Conservation (phyloP, 2,329 filamentous ascomycete genomes). For the Pyrenochaeta sp. region DNA sequence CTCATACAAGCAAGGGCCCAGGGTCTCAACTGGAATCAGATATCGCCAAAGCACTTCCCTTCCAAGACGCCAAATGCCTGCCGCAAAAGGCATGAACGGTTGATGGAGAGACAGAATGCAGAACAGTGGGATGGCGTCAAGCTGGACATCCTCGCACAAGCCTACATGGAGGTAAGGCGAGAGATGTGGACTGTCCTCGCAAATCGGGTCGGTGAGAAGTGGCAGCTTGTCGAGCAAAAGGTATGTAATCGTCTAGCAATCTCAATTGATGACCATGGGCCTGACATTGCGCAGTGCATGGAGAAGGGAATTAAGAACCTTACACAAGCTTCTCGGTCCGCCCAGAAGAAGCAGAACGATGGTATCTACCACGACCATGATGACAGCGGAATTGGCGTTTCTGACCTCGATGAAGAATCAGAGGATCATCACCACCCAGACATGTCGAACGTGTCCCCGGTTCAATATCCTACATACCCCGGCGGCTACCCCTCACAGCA, state of each 20-base stretch:
- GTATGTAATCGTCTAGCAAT: slow-evolving; percentile 51
- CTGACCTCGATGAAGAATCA: slow-evolving; percentile 57
- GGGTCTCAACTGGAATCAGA: slow-evolving; percentile 84
- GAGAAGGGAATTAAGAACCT: slow-evolving; percentile 84
- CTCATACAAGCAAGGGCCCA: slow-evolving; percentile 75
- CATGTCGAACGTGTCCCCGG: slow-evolving; percentile 30
- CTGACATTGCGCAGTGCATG: slow-evolving; percentile 69
- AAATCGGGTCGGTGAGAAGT: slow-evolving; percentile 63
- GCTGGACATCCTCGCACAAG: slow-evolving; percentile 75
- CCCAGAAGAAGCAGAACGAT: slow-evolving; percentile 66
- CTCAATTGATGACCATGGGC: slow-evolving; percentile 1
- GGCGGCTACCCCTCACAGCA: slow-evolving; percentile 28
- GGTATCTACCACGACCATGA: slow-evolving; percentile 61
- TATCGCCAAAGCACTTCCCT: slow-evolving; percentile 78
- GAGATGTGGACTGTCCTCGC: slow-evolving; percentile 84
- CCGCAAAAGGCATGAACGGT: slow-evolving; percentile 84
- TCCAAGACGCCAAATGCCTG: slow-evolving; percentile 82
- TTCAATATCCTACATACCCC: slow-evolving; percentile 26
- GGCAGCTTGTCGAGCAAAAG: slow-evolving; percentile 79
- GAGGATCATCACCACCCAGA: slow-evolving; percentile 39
- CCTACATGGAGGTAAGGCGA: slow-evolving; percentile 80
- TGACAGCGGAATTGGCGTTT: slow-evolving; percentile 72
- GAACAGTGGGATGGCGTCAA: slow-evolving; percentile 82
- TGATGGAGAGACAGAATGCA: slow-evolving; percentile 76
- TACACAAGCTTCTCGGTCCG: slow-evolving; percentile 71